Evolutionary conservation across 2,329 filamentous ascomycete species (phyloP).

Genomic region (Botrytis sinoallii): DNA sequence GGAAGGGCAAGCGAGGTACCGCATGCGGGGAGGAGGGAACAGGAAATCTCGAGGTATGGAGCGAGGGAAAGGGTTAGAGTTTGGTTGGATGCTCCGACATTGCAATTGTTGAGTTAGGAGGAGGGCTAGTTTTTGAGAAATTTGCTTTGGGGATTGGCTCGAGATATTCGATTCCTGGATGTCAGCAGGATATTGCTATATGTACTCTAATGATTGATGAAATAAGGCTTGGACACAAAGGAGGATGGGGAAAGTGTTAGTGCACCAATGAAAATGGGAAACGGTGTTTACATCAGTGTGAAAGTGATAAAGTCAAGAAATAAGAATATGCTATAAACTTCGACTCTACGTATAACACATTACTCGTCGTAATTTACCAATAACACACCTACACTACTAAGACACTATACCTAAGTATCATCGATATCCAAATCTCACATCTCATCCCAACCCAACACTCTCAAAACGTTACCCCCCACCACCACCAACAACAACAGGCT

Average conservation of each 20-base stretch:
- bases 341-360: not conserved
- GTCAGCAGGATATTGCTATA: too few relatives aligned
- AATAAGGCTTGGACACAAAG: too few relatives aligned
- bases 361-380: not conserved
- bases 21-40: not conserved
- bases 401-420: not conserved
- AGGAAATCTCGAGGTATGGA: not conserved
- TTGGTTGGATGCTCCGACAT: not conserved
- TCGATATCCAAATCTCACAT: too few relatives aligned
- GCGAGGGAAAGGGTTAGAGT: not conserved
- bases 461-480: too few relatives aligned
- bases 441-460: too few relatives aligned
- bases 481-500: too few relatives aligned
- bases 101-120: not conserved
- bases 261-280: too few relatives aligned
- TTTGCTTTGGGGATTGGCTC: too few relatives aligned
- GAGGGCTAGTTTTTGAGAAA: not conserved
- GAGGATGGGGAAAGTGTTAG: too few relatives aligned
- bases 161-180: not conserved
- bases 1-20: not conserved
- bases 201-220: too few relatives aligned
- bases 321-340: not conserved
- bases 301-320: not conserved
- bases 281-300: not conserved
- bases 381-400: not conserved